Evolutionary conservation across 1,139 yeast species (phyloP), one percentile per base, ranked within the genome.

Genomic region (Debaryomyces nepalensis): DNA sequence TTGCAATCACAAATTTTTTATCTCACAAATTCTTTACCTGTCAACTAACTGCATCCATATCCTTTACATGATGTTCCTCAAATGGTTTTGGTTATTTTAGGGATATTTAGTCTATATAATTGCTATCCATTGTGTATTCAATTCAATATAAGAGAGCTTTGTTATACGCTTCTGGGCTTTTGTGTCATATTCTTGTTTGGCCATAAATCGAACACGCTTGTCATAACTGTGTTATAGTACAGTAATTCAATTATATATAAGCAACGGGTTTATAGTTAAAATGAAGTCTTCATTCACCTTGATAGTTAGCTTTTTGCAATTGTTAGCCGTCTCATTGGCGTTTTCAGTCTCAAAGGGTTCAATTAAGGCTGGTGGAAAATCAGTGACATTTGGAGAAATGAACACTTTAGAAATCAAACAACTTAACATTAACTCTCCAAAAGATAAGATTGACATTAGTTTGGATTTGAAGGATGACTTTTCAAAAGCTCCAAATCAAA

Each of bases 321-420:
- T 33, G 26, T 8, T 38, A 10, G 11, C 16, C 11, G 29, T 37
- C 12, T 19, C 46, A 5, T 39, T 57, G 32, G 70, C 72, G 16
- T 66, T 58, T 44, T 46, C 62, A 7, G 51, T 65, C 30, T 44
- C 59, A 5, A 58, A 56, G 38, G 75, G 74, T 3, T 46, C 58
- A 5, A 55, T 70, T 29, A 56, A 54, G 27, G 59, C 67, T 33
- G 63, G 61, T 33, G 58, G 54, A 20, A 47, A 59, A 15, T 40
- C 50, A 10, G 55, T 67, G 30, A 54, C 58, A 26, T 58, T 63
- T 45, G 77, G 75, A 3, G 75, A 70, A 49, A 46, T 69, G 36
- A 59, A 61, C 43, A 69, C 75, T 11, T 66, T 58, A 42, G 70
- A 66, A 48, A 55, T 69, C 42, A 66, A 62, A 45, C 64, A 52